Percentiles rank a stretch among this genome's conserved stretches.
Conservation (phyloP, 768 basidiomycete species). For the Paxillus involutus region DNA sequence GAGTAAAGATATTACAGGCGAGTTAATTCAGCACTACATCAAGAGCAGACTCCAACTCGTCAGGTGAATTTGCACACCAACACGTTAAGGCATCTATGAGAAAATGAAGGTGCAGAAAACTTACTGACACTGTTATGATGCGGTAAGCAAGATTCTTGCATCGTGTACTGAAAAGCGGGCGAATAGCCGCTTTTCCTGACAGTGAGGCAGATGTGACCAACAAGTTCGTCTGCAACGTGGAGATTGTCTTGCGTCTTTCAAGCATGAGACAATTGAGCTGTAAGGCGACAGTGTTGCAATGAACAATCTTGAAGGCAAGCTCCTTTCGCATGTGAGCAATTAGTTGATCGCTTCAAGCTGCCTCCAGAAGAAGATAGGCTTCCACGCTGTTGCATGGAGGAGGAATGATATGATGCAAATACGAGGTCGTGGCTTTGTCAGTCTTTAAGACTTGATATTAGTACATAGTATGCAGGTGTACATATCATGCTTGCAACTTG, state of each 20-base stretch:
- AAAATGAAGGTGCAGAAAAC: no score
- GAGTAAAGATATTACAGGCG: no score
- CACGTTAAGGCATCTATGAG: no score
- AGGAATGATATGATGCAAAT: neutral
- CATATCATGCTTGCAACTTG: neutral
- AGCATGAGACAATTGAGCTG: constrained; percentile 1
- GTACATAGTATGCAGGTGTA: neutral
- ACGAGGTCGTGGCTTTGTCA: neutral
- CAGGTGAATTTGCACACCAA: no score
- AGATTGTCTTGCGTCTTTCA: neutral
- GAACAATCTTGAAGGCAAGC: neutral
- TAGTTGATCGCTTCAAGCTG: neutral
- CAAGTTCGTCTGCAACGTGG: neutral
- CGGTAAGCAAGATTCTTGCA: neutral
- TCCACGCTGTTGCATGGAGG: neutral
- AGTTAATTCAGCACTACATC: no score
- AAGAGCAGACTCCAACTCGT: no score
- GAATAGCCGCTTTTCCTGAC: neutral
- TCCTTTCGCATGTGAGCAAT: neutral
- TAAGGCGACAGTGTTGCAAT: neutral
- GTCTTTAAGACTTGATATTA: neutral
- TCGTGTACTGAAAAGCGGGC: neutral
- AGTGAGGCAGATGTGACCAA: neutral
- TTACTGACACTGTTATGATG: no score
- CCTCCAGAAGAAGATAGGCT: constrained; percentile 3